Evolutionary conservation across 352 stramenopile species (phyloP).

Genomic region (Globisporangium canariense): DNA sequence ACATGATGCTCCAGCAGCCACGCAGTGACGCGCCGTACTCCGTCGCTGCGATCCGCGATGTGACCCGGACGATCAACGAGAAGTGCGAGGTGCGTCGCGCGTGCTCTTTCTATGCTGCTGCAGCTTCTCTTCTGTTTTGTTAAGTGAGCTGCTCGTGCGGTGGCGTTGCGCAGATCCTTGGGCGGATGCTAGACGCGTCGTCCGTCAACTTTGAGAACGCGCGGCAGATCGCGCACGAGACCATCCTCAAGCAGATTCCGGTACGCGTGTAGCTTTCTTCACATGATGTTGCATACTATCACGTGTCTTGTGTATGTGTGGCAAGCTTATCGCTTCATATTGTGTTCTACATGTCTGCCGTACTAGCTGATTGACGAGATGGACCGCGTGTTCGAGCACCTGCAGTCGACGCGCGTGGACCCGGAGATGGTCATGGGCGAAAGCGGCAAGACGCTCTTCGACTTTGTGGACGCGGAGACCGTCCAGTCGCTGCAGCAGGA

Average conservation of each 20-base stretch:
- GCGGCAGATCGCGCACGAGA: conserved; percentile 38
- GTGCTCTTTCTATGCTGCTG: background rate
- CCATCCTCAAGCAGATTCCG: conserved; percentile 57
- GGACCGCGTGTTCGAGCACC: conserved; percentile 67
- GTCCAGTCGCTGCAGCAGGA: conserved; percentile 78
- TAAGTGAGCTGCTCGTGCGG: background rate
- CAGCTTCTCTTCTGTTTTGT: background rate
- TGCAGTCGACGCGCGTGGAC: conserved; percentile 48
- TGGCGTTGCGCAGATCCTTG: conserved; percentile 37
- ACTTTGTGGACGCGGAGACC: conserved; percentile 82
- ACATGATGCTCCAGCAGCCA: background rate
- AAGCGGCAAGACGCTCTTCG: conserved; percentile 70
- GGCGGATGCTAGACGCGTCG: conserved; percentile 61
- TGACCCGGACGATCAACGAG: conserved; percentile 63
- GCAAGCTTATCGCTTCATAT: background rate
- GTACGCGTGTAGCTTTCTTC: conserved; percentile 14
- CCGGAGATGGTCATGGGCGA: conserved; percentile 53
- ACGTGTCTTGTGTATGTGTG: background rate
- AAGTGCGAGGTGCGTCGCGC: conserved; percentile 52
- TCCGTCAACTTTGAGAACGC: conserved; percentile 56
- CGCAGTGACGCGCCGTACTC: conserved; percentile 30
- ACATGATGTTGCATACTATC: no score
- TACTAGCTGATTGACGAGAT: conserved; percentile 67
- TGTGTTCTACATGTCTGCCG: background rate
- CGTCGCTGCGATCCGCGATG: conserved; percentile 46